phyloP scores from a whole-genome alignment of 2,329 filamentous ascomycete species.

The Domatiomyces catenatus region DNA sequence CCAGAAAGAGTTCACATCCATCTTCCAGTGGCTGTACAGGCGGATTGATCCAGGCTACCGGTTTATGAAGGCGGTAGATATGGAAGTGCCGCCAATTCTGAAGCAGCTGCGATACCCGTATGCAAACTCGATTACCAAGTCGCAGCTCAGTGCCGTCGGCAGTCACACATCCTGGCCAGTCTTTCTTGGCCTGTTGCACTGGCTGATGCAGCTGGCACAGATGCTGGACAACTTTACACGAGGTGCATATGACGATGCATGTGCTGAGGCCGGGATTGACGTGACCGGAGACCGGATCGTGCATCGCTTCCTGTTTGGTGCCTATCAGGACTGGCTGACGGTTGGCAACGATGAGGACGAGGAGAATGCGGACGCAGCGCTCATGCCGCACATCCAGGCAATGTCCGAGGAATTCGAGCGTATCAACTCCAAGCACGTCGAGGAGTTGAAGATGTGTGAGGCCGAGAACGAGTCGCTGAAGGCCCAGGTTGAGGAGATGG shows the following conservation, averaged over 20 bases:
- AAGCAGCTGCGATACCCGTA: constrained; percentile 92
- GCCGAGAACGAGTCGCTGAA: constrained; percentile 66
- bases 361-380: constrained; percentile 61
- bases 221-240: constrained; percentile 74
- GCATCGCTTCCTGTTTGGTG: constrained; percentile 76
- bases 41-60: constrained; percentile 86
- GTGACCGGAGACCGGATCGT: constrained; percentile 83
- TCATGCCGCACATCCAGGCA: constrained; percentile 67
- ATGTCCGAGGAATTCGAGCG: constrained; percentile 82
- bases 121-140: constrained; percentile 90
- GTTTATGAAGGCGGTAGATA: constrained; percentile 88
- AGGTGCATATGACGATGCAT: constrained; percentile 78
- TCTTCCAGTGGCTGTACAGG: constrained; percentile 97
- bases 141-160: constrained; percentile 83
- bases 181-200: constrained; percentile 84
- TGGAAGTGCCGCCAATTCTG: constrained; percentile 80
- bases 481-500: constrained; percentile 76
- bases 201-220: constrained; percentile 96
- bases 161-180: constrained; percentile 85
- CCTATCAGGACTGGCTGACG: constrained; percentile 84
- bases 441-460: constrained; percentile 73
- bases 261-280: constrained; percentile 73
- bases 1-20: constrained; percentile 93
- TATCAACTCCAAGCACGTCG: constrained; percentile 68
- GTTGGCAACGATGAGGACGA: constrained; percentile 81